Base-by-base conservation (phyloP, 306 rosid genomes). In the Canavalia ensiformis region DNA sequence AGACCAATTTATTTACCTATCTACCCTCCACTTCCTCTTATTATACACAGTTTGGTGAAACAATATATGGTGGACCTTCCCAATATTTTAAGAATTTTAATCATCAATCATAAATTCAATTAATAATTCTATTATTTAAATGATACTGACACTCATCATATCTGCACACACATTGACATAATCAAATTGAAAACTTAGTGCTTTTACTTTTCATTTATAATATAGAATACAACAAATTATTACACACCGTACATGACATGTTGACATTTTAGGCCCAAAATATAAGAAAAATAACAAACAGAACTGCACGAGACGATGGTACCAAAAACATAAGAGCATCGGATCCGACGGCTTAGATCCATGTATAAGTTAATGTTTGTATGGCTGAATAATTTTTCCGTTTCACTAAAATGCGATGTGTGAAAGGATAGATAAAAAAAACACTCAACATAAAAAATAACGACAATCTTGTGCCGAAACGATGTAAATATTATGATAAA, bases 181-280 rank as follows among this genome's bases (percentile, higher is more conserved):
- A 68, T 68, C 74, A 39, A 68, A 30, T 79, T 58, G 81, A 64
- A 41, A 2, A 29, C 59, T 8, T 3, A 56, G 7, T 42, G 58
- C 76, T 55, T 55, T 55, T 67, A 31, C 76, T 56, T 79, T 56
- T 44, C 46, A 8, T 71, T 12, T 41, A 8, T 28, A 44, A 44
- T 44, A 44, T 44, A 4, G 1, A 59, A 12, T 30, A 51, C 13
- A 52, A 4, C 7, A 5, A 5, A 45, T 8, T 45, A 62, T 33
- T 10, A 10, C 44, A 33, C 0, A 18, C 8, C 1, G 62, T 6
- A 4, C 60, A 55, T 60, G 42, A 58, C 64, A 9, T 10, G 30
- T 59, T 59, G 3, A 10, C 18, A 60, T 29, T 31, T 29, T 31
- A 31, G 4, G 42, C 25, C 25, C 68, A 12, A 62, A 33, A 33